These are phyloP conservation scores for Metarhizium rileyi DNA, from an alignment of 2,329 filamentous ascomycete genomes.

Conservation along the genomic window DNA sequence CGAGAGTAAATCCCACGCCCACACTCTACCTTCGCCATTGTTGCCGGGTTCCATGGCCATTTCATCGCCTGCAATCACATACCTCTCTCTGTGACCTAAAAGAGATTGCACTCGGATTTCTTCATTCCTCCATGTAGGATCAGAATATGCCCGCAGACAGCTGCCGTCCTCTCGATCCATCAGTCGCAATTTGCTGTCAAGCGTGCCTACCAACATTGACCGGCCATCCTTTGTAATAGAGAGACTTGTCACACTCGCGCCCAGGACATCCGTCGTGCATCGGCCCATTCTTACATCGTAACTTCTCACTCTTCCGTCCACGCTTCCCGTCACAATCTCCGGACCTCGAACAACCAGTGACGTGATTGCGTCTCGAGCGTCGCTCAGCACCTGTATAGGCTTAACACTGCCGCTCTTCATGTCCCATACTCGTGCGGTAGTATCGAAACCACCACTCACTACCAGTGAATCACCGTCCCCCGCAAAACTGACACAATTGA, in stretches of 20 bases:
- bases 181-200: slow-evolving; percentile 69
- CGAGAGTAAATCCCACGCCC: slow-evolving; percentile 77
- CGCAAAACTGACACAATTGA: slow-evolving; percentile 73
- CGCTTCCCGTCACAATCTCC: slow-evolving; percentile 64
- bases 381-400: slow-evolving; percentile 62
- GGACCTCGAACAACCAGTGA: slow-evolving; percentile 36
- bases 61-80: slow-evolving; percentile 76
- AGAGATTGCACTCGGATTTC: slow-evolving; percentile 66
- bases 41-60: slow-evolving; percentile 23
- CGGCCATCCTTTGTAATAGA: slow-evolving; percentile 61
- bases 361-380: slow-evolving; percentile 62
- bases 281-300: slow-evolving; percentile 78
- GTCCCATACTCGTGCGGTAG: slow-evolving; percentile 70
- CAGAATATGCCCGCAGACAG: slow-evolving; percentile 62
- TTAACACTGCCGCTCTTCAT: slow-evolving; percentile 41
- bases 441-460: slow-evolving; percentile 65
- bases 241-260: slow-evolving; percentile 65
- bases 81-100: slow-evolving; percentile 65
- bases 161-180: slow-evolving; percentile 71
- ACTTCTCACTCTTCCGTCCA: slow-evolving; percentile 70
- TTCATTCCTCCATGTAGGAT: slow-evolving; percentile 49
- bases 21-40: slow-evolving; percentile 48
- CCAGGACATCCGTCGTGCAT: slow-evolving; percentile 60
- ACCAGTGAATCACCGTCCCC: slow-evolving; percentile 67
- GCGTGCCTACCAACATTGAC: slow-evolving; percentile 60